phyloP scores from a whole-genome alignment of 2,329 filamentous ascomycete species.

The Aspergillus ruber region DNA sequence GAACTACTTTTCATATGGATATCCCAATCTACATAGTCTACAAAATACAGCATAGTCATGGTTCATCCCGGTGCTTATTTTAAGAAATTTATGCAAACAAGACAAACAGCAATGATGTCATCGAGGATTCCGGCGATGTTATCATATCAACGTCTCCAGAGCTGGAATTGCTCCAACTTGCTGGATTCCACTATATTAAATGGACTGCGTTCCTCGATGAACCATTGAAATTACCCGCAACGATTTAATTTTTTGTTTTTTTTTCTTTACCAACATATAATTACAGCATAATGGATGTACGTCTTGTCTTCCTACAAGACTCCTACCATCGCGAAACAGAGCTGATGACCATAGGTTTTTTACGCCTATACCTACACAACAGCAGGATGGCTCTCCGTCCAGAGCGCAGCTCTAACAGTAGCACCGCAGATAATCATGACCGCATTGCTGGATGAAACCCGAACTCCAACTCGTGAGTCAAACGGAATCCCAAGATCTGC shows the following conservation, averaged over 20 bases:
- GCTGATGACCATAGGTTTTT: slow-evolving; percentile 32
- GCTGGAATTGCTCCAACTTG: background rate
- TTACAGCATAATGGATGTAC: slow-evolving; percentile 14
- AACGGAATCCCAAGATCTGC: background rate
- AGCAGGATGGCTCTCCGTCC: slow-evolving; percentile 38
- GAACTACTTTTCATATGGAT: background rate
- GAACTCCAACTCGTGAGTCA: slow-evolving; percentile 42
- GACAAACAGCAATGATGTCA: slow-evolving; percentile 10
- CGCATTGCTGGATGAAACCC: slow-evolving; percentile 52
- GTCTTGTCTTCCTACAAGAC: background rate
- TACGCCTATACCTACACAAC: slow-evolving; percentile 41
- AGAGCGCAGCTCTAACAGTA: slow-evolving; percentile 50
- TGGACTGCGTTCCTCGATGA: background rate
- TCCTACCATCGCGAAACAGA: background rate
- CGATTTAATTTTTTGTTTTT: background rate
- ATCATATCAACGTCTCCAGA: background rate
- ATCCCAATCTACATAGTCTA: background rate
- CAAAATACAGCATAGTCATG: background rate
- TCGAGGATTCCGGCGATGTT: background rate
- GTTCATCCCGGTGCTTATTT: background rate
- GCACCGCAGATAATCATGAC: slow-evolving; percentile 57
- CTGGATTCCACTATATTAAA: background rate
- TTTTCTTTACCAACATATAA: background rate
- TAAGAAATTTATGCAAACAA: slow-evolving; percentile 4
- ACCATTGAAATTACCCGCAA: background rate